Conservation (phyloP, 2,329 filamentous ascomycete species). For the Dendryphion nanum region DNA sequence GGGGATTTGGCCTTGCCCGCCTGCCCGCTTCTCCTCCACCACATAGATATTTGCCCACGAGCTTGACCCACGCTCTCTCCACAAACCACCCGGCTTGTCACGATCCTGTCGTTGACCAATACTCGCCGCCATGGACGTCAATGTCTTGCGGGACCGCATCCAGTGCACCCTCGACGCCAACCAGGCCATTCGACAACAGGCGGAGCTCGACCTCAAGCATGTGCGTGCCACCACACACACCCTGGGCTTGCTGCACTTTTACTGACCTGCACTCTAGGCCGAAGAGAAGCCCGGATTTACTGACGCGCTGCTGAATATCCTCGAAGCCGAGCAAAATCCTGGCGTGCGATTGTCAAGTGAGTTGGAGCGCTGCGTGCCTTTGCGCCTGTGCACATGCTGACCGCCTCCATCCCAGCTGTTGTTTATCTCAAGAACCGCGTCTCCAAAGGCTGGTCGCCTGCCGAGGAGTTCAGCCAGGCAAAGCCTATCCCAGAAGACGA, state of each 20-base stretch:
- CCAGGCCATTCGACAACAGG: slow-evolving; percentile 71
- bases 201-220: slow-evolving; percentile 79
- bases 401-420: slow-evolving; percentile 62
- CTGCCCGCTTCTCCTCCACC: background rate
- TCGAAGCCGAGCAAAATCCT: slow-evolving; percentile 83
- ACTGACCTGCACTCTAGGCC: slow-evolving; percentile 56
- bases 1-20: too few relatives aligned
- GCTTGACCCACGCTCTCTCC: background rate
- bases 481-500: slow-evolving; percentile 82
- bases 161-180: slow-evolving; percentile 73
- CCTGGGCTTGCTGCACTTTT: slow-evolving; percentile 10
- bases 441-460: slow-evolving; percentile 82
- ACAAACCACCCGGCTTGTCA: too few relatives aligned
- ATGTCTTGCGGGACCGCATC: slow-evolving; percentile 73
- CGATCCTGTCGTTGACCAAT: too few relatives aligned
- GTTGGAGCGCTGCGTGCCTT: slow-evolving; percentile 18
- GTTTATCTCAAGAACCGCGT: slow-evolving; percentile 98
- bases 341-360: slow-evolving; percentile 85
- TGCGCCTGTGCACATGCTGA: slow-evolving; percentile 16
- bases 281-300: slow-evolving; percentile 88
- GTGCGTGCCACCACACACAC: slow-evolving; percentile 50
- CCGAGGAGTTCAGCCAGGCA: slow-evolving; percentile 71
- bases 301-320: slow-evolving; percentile 84
- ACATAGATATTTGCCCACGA: too few relatives aligned
- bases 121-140: slow-evolving; percentile 67